Percentiles rank a stretch among this genome's conserved stretches.
Conservation (phyloP, 2,329 filamentous ascomycete genomes). For the Venturia carpophila region DNA sequence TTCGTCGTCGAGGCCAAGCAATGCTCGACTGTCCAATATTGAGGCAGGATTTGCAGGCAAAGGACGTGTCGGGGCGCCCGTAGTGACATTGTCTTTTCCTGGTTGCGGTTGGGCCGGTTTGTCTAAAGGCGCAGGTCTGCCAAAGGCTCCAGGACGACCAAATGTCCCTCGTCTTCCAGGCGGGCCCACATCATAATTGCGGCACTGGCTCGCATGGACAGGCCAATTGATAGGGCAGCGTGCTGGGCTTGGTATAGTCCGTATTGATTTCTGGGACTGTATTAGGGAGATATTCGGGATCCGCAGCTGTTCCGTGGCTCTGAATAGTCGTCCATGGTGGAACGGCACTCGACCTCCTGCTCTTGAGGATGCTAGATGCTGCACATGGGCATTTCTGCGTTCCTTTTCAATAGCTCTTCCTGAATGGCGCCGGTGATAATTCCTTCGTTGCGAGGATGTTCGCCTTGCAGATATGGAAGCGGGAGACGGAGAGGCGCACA, state of each 20-base stretch:
- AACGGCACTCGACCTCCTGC: background rate
- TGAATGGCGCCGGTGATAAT: background rate
- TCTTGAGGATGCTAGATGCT: background rate
- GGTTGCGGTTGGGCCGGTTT: background rate
- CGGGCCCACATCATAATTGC: background rate
- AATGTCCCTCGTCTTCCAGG: background rate
- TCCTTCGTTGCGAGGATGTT: background rate
- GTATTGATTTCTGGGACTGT: background rate
- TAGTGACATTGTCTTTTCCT: background rate
- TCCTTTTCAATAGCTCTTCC: background rate
- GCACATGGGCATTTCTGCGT: background rate
- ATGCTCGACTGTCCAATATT: background rate
- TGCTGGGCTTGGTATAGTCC: background rate
- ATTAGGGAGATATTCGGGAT: background rate
- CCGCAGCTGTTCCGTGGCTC: background rate
- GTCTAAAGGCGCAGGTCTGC: background rate
- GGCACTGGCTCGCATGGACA: background rate
- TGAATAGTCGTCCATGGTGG: background rate
- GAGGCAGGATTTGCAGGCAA: background rate
- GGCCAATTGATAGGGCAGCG: background rate
- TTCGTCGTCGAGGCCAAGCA: conserved; percentile 8
- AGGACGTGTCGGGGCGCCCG: background rate
- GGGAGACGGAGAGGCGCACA: conserved; percentile 25
- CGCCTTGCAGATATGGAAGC: background rate
- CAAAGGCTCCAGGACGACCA: background rate